Percentiles rank a stretch among this genome's conserved stretches.
These are phyloP conservation scores for Penicillium salamii DNA, from an alignment of 495 filamentous ascomycete genomes.

Conservation along the genomic window DNA sequence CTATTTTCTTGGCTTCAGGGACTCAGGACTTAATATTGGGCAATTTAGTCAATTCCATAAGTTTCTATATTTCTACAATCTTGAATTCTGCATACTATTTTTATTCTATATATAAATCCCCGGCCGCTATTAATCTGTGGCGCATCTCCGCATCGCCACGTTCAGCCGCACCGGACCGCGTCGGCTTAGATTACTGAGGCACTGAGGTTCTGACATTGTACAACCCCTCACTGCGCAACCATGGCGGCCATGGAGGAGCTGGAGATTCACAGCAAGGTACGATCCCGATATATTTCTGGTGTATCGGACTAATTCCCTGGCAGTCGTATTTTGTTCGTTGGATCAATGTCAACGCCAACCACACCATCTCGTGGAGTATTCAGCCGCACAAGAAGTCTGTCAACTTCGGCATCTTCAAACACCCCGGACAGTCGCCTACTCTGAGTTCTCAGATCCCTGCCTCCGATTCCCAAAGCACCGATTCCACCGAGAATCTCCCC, in stretches of 20 bases:
- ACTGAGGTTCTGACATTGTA: constrained; percentile 7
- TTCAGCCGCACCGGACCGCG: constrained; percentile 27
- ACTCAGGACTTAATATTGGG: not conserved
- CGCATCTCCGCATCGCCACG: constrained; percentile 10
- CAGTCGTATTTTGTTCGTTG: constrained; percentile 97
- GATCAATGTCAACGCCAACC: constrained; percentile 82
- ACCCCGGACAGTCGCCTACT: constrained; percentile 67
- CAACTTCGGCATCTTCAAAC: constrained; percentile 97
- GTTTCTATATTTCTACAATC: not conserved
- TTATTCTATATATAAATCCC: too few species aligned
- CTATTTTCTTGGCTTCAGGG: constrained; percentile 7
- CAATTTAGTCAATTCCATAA: not conserved
- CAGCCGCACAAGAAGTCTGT: constrained; percentile 97
- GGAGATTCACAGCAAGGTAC: constrained; percentile 95
- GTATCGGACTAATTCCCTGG: too few species aligned
- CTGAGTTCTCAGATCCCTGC: constrained; percentile 43
- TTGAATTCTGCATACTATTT: too few species aligned
- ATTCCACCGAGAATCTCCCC: constrained; percentile 41
- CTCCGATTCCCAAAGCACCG: constrained; percentile 42
- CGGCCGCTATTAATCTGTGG: constrained; percentile 6
- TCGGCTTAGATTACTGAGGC: constrained; percentile 5
- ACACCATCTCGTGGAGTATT: constrained; percentile 96
- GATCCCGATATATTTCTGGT: not conserved
- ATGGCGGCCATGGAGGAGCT: constrained; percentile 97
- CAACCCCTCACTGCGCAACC: constrained; percentile 21